Percentiles rank a stretch among this genome's conserved stretches.
Evolutionary conservation across 2,329 filamentous ascomycete genomes (phyloP).

Genomic region (Furcasterigmium furcatum): DNA sequence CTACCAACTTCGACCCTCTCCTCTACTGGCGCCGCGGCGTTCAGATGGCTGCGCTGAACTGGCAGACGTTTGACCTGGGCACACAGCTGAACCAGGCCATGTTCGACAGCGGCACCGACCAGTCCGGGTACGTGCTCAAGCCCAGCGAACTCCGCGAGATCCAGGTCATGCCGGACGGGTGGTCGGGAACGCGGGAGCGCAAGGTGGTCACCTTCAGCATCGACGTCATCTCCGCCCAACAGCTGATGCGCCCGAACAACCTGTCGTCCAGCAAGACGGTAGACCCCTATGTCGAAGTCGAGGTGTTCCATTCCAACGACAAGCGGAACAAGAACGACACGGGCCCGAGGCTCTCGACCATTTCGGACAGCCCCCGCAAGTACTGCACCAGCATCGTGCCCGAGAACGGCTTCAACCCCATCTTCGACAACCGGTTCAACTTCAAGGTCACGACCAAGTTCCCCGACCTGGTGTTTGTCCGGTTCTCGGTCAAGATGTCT

Average conservation of each 20-base stretch:
- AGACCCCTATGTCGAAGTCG: constrained; percentile 92
- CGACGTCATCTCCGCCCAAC: constrained; percentile 89
- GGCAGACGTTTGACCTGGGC: constrained; percentile 94
- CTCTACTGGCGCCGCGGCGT: constrained; percentile 93
- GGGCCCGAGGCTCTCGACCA: constrained; percentile 48
- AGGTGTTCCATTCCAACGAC: constrained; percentile 92
- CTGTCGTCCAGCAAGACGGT: constrained; percentile 71
- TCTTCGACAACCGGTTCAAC: constrained; percentile 76
- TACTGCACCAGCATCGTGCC: constrained; percentile 76
- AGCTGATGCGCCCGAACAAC: constrained; percentile 79
- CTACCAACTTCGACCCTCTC: constrained; percentile 92
- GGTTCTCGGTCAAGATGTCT: constrained; percentile 88
- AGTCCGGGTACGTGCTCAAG: constrained; percentile 90
- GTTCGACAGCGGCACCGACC: constrained; percentile 87
- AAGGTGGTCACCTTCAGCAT: constrained; percentile 83
- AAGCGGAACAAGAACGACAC: constrained; percentile 84
- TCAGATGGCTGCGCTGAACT: constrained; percentile 97
- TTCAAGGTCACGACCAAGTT: constrained; percentile 91
- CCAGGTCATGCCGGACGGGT: constrained; percentile 52
- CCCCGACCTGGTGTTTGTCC: constrained; percentile 88
- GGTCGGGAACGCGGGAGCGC: constrained; percentile 66
- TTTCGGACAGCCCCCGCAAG: constrained; percentile 61
- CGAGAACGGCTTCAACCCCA: constrained; percentile 91
- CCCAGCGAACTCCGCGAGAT: constrained; percentile 79
- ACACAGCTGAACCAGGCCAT: constrained; percentile 98